Conservation (phyloP, 345 rosid species). For the Mallotus nudiflorus region DNA sequence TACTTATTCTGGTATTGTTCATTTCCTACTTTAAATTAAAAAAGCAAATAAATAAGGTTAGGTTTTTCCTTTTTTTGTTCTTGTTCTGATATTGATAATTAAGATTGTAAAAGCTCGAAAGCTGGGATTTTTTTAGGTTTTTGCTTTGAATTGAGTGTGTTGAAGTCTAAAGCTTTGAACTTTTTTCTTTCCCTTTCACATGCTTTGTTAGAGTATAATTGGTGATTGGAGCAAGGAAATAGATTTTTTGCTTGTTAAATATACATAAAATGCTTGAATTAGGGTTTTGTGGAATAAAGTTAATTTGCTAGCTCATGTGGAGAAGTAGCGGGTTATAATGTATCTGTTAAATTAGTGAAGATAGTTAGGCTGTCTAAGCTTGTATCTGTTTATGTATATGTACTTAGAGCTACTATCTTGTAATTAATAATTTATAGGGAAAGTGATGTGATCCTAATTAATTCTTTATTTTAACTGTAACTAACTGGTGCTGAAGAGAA, state of each 20-base stretch:
- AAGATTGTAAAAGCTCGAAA: neutral
- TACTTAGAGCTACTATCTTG: neutral
- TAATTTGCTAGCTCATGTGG: neutral
- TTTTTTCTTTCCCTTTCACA: neutral
- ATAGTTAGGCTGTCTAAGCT: too few species aligned
- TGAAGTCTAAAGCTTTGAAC: neutral
- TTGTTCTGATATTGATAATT: neutral
- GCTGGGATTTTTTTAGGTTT: neutral
- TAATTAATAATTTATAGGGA: neutral
- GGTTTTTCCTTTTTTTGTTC: constrained; percentile 5
- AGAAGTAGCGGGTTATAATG: neutral
- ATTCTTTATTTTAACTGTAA: neutral
- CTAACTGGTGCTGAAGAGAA: neutral
- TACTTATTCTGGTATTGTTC: constrained; percentile 85
- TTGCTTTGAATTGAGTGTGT: constrained; percentile 20
- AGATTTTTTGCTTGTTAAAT: neutral
- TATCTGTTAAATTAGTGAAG: neutral
- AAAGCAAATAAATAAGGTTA: constrained; percentile 27
- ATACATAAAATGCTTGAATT: constrained; percentile 12
- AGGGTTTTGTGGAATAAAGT: constrained; percentile 9
- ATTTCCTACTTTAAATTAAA: constrained; percentile 43
- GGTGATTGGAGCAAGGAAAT: neutral
- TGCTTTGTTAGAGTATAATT: neutral
- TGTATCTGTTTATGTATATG: too few species aligned
- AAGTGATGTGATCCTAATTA: neutral